These are phyloP conservation scores for Adansonia gregorii DNA, from an alignment of 441 rosid genomes.

Conservation along the genomic window DNA sequence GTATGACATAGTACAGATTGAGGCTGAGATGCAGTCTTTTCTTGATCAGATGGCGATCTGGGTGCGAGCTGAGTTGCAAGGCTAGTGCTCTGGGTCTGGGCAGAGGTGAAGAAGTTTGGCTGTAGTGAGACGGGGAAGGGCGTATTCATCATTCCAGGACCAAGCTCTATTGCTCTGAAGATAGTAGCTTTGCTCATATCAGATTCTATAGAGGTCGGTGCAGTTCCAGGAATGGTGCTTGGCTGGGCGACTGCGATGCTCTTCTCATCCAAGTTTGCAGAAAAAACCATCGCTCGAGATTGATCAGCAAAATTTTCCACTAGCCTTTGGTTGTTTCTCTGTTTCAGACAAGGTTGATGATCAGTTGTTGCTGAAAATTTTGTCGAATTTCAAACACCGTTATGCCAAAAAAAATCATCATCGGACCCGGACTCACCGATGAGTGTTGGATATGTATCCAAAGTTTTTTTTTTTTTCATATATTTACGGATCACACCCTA, in stretches of 20 bases:
- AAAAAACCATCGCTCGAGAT: conserved; percentile 44
- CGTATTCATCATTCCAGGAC: conserved; percentile 37
- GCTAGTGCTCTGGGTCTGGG: conserved; percentile 32
- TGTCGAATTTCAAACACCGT: background rate
- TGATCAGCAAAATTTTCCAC: conserved; percentile 53
- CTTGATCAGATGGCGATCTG: conserved; percentile 45
- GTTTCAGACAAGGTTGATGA: conserved; percentile 34
- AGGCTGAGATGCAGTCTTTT: conserved; percentile 35
- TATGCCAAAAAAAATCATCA: background rate
- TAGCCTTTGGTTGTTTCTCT: conserved; percentile 55
- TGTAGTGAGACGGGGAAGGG: conserved; percentile 70
- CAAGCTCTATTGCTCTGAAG: conserved; percentile 45
- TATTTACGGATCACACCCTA: too few relatives aligned
- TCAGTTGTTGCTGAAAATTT: background rate
- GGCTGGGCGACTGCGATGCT: conserved; percentile 38
- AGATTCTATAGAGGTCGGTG: conserved; percentile 48
- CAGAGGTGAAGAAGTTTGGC: conserved; percentile 52
- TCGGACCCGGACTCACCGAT: background rate
- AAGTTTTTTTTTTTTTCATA: too few relatives aligned
- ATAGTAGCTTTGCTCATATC: conserved; percentile 40
- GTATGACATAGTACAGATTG: conserved; percentile 37
- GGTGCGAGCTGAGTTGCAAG: conserved; percentile 45
- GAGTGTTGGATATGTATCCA: too few relatives aligned
- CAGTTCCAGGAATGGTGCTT: conserved; percentile 39
- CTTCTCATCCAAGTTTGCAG: conserved; percentile 65